Base-by-base conservation (phyloP, 1,139 yeast genomes). In the Yamadazyma siamensis region DNA sequence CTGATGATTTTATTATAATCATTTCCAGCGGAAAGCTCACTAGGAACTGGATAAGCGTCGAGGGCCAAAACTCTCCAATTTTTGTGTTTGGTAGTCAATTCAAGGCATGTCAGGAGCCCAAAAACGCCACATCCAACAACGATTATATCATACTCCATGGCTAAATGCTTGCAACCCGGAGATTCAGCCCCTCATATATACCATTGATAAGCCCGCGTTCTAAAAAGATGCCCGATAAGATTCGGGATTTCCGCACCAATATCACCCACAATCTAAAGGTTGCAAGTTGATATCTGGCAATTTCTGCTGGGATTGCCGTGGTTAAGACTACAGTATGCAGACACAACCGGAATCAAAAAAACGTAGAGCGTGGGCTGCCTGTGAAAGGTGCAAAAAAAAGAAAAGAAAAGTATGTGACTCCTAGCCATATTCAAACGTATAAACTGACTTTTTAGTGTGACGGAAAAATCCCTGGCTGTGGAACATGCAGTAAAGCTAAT, bases 1-100 rank as follows among this genome's bases (percentile, higher is more conserved):
- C 75, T 48, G 11, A 71, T 59, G 34, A 71, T 71, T 46, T 71
- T 71, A 44, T 70, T 71, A 35, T 56, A 52, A 41, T 71, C 76
- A 28, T 58, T 59, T 5, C 71, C 68, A 7, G 76, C 77, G 4
- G 75, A 61, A 42, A 64, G 50, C 2, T 64, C 63, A 0, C 75
- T 69, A 3, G 76, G 76, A 1, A 65, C 57, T n/a, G 56, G 52
- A 33, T 52, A 56, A 10, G 58, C 53, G 44, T 71, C 77, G 12
- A 38, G 28, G 6, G 82, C 87, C 51, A 59, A 41, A 32, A 59
- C 35, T 52, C 61, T 37, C 44, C 54, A 29, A 2, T 65, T 65
- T 8, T 41, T 38, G 26, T 44, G 44, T n/a, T n/a, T n/a, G n/a
- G n/a, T n/a, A 10, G 20, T 8, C 10, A 18, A 26, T 18, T 44